phyloP scores from a whole-genome alignment of 2,329 filamentous ascomycete species.

The Colletotrichum plurivorum region DNA sequence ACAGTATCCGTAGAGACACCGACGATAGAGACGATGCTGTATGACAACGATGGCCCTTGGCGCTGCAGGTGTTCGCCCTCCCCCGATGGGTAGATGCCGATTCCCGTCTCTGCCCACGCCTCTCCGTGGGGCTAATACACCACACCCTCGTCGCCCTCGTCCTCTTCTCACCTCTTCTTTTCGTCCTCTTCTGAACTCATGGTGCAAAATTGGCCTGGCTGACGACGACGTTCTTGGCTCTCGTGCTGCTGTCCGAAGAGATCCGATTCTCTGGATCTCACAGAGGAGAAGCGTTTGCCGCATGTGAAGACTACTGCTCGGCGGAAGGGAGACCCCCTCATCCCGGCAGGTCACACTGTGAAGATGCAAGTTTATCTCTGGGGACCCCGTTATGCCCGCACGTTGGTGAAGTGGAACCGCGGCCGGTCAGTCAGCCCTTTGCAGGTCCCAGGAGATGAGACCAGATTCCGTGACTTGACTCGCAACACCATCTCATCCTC shows the following conservation, averaged over 20 bases:
- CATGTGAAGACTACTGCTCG: slow-evolving; percentile 1
- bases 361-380: slow-evolving; percentile 13
- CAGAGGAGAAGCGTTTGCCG: background rate
- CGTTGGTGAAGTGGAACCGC: background rate
- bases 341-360: too few relatives aligned
- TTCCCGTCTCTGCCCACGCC: slow-evolving; percentile 30
- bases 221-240: too few relatives aligned
- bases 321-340: background rate
- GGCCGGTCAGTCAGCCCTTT: background rate
- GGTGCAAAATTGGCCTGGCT: too few relatives aligned
- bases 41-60: slow-evolving; percentile 31
- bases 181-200: background rate
- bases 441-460: background rate
- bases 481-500: background rate
- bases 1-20: too few relatives aligned
- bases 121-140: slow-evolving; percentile 13
- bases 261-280: too few relatives aligned
- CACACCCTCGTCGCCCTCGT: too few relatives aligned
- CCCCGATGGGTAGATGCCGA: slow-evolving; percentile 24
- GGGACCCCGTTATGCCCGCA: slow-evolving; percentile 24
- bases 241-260: too few relatives aligned
- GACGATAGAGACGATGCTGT: background rate
- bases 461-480: background rate
- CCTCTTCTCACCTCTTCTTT: background rate
- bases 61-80: slow-evolving; percentile 10